Percentiles rank a stretch among this genome's conserved stretches.
These are phyloP conservation scores for Cyanodermella asteris DNA, from an alignment of 2,329 filamentous ascomycete genomes.

Conservation along the genomic window DNA sequence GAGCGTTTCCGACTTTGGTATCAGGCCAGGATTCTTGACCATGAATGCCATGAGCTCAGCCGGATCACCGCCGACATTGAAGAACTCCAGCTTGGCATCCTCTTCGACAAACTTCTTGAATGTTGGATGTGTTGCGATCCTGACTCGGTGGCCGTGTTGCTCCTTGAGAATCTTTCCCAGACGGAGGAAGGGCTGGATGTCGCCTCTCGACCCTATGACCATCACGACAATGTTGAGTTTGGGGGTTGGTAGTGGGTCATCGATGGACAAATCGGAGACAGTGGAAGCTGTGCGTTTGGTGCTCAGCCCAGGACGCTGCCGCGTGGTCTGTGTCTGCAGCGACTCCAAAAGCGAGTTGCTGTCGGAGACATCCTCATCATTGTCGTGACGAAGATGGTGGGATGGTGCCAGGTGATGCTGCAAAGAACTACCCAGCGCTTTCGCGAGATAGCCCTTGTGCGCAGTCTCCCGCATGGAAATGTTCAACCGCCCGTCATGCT, in stretches of 20 bases:
- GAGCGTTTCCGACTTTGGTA: slow-evolving; percentile 51
- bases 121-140: slow-evolving; percentile 57
- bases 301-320: slow-evolving; percentile 10
- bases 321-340: slow-evolving; percentile 3
- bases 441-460: slow-evolving; percentile 49
- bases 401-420: slow-evolving; percentile 29
- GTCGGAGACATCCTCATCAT: slow-evolving; percentile 12
- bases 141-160: slow-evolving; percentile 49
- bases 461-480: slow-evolving; percentile 51
- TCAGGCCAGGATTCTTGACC: slow-evolving; percentile 32
- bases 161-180: slow-evolving; percentile 52
- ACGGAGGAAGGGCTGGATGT: slow-evolving; percentile 60
- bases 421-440: slow-evolving; percentile 45
- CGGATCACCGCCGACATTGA: slow-evolving; percentile 5
- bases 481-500: slow-evolving; percentile 45
- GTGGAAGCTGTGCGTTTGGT: slow-evolving; percentile 13
- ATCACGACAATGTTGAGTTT: slow-evolving; percentile 60
- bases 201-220: slow-evolving; percentile 61
- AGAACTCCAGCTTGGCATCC: slow-evolving; percentile 49
- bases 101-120: slow-evolving; percentile 57
- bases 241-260: slow-evolving; percentile 17
- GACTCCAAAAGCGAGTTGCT: no score
- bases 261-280: no score
- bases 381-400: slow-evolving; percentile 15
- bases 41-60: slow-evolving; percentile 9